Base-by-base conservation (phyloP, 306 rosid genomes). In the Sphenostylis stenocarpa region DNA sequence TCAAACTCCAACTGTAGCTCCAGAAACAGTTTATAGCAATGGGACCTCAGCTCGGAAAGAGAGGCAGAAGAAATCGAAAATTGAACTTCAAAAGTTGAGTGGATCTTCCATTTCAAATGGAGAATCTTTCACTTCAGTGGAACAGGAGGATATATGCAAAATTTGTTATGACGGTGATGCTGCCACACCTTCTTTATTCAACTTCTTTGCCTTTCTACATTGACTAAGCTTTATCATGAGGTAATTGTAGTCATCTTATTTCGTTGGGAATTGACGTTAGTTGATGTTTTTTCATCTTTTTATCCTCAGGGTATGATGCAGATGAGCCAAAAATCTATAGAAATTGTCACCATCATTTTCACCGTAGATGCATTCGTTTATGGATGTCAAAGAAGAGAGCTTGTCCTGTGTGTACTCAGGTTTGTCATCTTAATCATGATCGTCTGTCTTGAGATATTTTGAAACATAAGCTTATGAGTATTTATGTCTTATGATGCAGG, bases 381-480 rank as follows among this genome's bases (percentile, higher is more conserved):
- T 95, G 97, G 97, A 88, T 87, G 93, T 90, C 89, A 89, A 87
- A 93, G 84, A 89, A 84, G 44, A 39, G 14, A 48, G 74, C 44
- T 43, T 95, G 98, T 79, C 98, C 97, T 3, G 89, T 89, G 53
- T 92, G 98, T 67, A 92, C 85, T 84, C 78, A 87, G 93, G 98
- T 95, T 74, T 82, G 82, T 79, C 55, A 28, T 58, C 19, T 49
- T 73, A 33, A 45, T 34, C 38, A 26, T 63, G 58, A 66, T 65
- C 61, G 10, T 29, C 44, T 45, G 24, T 62, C 26, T 57, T 63
- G 61, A 67, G 48, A 74, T 48, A 45, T 75, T 26, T 51, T 16
- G 26, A 41, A 63, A 56, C 45, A 64, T 41, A 55, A n/a, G 34
- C 23, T 38, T 48, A 3, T 21, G 57, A 55, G 28, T 56, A 11